These are phyloP conservation scores for Lyophyllum semitale DNA, from an alignment of 768 basidiomycete species.

Conservation along the genomic window DNA sequence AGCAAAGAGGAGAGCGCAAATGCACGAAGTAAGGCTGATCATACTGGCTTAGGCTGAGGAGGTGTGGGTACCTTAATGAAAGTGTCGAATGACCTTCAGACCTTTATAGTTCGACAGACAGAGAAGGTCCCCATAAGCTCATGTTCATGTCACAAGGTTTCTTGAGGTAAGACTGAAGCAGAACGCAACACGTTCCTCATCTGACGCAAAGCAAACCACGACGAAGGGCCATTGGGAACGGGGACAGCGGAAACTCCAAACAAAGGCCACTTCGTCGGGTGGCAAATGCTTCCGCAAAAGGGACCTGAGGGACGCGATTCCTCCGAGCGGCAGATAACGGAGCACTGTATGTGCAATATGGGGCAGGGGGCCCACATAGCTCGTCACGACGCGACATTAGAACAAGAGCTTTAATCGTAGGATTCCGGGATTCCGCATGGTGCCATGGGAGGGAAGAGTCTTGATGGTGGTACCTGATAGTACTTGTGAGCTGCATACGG, in stretches of 20 bases:
- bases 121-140: not conserved
- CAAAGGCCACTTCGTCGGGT: not conserved
- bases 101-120: conserved; percentile 10
- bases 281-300: conserved; percentile 1
- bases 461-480: not conserved
- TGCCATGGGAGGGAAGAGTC: not conserved
- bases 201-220: conserved; percentile 1
- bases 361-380: not conserved
- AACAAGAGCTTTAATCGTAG: not conserved
- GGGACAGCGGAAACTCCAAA: not conserved
- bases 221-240: not conserved
- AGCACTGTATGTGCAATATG: not conserved
- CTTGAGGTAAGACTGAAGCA: not conserved
- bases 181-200: not conserved
- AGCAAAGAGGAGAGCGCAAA: conserved; percentile 36
- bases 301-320: not conserved
- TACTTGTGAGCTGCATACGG: not conserved
- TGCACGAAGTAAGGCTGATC: conserved; percentile 37
- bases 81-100: not conserved
- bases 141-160: not conserved
- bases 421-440: not conserved
- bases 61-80: not conserved
- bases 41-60: conserved; percentile 23
- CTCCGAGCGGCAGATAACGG: not conserved
- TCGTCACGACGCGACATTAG: not conserved